Conservation (phyloP, 192 early-diverging fungal genomes). For the Coemansia aciculifera region DNA sequence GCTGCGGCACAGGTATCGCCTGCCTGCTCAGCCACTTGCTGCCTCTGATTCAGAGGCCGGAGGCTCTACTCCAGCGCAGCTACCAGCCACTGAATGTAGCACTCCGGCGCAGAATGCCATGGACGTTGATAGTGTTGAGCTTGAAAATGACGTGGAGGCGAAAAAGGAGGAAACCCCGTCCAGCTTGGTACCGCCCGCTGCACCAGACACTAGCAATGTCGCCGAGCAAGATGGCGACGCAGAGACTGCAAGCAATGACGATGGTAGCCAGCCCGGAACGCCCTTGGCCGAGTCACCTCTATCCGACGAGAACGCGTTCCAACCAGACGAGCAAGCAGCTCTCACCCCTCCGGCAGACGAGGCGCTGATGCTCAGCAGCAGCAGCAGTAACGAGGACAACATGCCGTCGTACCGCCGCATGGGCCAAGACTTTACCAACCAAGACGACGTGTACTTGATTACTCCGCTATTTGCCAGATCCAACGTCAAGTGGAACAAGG, state of each 20-base stretch:
- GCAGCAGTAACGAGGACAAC: conserved; percentile 21
- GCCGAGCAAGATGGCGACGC: neutral
- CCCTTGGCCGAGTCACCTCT: neutral
- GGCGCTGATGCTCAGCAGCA: conserved; percentile 5
- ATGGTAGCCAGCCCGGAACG: conserved; percentile 4
- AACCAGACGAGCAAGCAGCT: conserved; percentile 11
- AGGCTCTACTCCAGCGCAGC: neutral
- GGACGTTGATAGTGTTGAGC: neutral
- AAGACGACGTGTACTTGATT: conserved; percentile 32
- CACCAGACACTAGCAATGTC: neutral
- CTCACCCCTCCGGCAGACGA: neutral
- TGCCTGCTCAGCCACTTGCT: conserved; percentile 5
- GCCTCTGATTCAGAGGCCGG: conserved; percentile 12
- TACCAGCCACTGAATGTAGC: neutral
- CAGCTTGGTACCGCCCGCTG: neutral
- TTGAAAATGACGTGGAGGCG: neutral
- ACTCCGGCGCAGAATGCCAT: neutral
- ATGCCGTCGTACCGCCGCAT: conserved; percentile 46
- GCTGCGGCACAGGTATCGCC: conserved; percentile 12
- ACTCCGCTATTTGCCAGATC: conserved; percentile 30
- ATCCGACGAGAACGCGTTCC: neutral
- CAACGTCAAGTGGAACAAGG: conserved; percentile 53
- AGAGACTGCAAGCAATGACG: conserved; percentile 8
- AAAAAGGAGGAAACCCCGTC: neutral
- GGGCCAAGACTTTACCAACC: conserved; percentile 20